Base-by-base conservation (phyloP, 768 basidiomycete genomes). In the Boletus sp. region DNA sequence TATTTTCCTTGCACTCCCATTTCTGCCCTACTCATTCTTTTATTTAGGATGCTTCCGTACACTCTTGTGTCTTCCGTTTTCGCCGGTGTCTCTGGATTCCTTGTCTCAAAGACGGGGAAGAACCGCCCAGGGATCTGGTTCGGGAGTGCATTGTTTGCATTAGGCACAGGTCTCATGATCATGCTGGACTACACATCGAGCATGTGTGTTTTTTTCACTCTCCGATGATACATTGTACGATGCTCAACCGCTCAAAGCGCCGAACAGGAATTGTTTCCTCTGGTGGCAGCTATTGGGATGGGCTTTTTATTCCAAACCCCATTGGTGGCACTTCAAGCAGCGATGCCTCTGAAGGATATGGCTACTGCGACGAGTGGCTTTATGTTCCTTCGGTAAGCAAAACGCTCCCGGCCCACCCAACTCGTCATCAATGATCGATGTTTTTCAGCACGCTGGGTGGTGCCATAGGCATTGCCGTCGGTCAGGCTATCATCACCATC, bases 341-440 rank as follows among this genome's bases (percentile, higher is more conserved):
- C 89, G 2, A 92, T 92, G 89, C 90, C 90, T 1, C 65, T 88
- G 29, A 84, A 83, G 60, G 88, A 90, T 59, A 90, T 92, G 88
- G 88, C 89, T 1, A 89, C 89, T 4, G 84, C 81, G 50, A 88
- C 90, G 0, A 73, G 79, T 0, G 82, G 86, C 0, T 86, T 85
- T 59, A 81, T 80, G n/a, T 84, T 93, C 62, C 73, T 91, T 57
- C 77, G 85, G 81, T 83, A 64, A 30, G 43, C 14, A 13, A 33
- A 7, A 39, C 3, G 1, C 11, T 14, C 0, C 5, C 40, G 2
- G 7, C 30, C 32, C 10, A 15, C 37, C 47, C 45, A 17, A 50
- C 10, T 42, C 40, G 58, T 30, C 27, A 6, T 9, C 14, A 14
- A 30, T 30, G n/a, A 45, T 13, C 7, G 4, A 30, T 14, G 17